Base-by-base conservation (phyloP, 176 grass and related monocot genomes). In the Cenchrus americanus region DNA sequence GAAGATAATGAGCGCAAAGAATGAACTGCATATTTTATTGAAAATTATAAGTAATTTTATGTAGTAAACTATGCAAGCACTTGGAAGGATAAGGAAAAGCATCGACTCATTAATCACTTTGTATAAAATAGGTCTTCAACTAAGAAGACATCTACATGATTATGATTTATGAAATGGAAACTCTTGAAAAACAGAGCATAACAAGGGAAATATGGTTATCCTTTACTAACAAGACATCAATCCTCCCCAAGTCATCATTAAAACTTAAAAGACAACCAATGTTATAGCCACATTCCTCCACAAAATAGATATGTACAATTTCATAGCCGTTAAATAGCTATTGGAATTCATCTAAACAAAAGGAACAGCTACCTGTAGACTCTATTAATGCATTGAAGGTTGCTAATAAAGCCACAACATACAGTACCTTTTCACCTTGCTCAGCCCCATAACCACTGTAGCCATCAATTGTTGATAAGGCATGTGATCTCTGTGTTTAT, bases 401-500 rank as follows among this genome's bases (percentile, higher is more conserved):
- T 82, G 21, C 26, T 49, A 70, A 41, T 48, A 64, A 46, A 68
- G n/a, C 0, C 19, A 27, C 14, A 77, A 66, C n/a, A 37, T 58
- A 75, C 59, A 62, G 65, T 90, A 98, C 96, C 96, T 94, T 95
- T 85, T 98, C 96, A 71, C 96, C 96, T 83, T 95, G 96, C 86
- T 98, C 96, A 26, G 96, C 93, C 85, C 96, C 93, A 89, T 98
- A 98, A 81, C 93, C 96, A 85, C 96, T 98, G 82, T 98, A 98
- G 14, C 96, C 93, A 37, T 93, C 91, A 40, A 94, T 52, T 83
- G 89, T 98, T 63, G 93, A 92, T 22, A 98, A 85, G 82, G 74
- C 89, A 67, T 49, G 69, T 66, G 96, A 89, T 62, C 96, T 95
- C 96, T 98, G 71, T 24, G 62, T 79, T 80, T 26, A 68, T 32